These are phyloP conservation scores for Salmacisia buchloeana DNA, from an alignment of 1,284 basidiomycete species.

Conservation along the genomic window DNA sequence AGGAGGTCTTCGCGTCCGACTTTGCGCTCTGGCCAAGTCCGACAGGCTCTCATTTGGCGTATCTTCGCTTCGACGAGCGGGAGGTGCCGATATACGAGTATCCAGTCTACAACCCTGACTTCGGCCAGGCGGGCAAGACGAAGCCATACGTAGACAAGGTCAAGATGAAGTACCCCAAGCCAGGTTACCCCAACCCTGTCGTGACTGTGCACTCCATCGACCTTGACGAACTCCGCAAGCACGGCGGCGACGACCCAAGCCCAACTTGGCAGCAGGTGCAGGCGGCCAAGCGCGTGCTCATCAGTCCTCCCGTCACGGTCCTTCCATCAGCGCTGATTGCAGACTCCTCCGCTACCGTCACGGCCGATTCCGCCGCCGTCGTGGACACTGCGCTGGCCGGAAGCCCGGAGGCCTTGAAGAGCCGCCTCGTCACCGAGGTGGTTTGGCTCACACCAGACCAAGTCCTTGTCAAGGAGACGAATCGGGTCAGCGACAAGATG, in stretches of 20 bases:
- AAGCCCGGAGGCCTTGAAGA: constrained; percentile 61
- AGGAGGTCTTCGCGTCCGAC: constrained; percentile 63
- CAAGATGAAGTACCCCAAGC: constrained; percentile 56
- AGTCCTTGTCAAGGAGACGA: constrained; percentile 80
- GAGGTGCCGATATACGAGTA: constrained; percentile 76
- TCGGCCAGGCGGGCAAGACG: constrained; percentile 24
- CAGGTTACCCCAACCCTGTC: constrained; percentile 82
- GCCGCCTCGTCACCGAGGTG: constrained; percentile 69
- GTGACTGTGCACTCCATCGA: constrained; percentile 68
- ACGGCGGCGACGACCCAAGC: neutral
- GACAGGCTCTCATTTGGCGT: constrained; percentile 72
- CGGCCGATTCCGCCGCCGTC: constrained; percentile 23
- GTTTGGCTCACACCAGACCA: constrained; percentile 73
- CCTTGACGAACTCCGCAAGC: constrained; percentile 5
- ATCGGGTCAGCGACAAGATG: constrained; percentile 50
- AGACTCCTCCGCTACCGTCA: neutral
- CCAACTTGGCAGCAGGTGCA: neutral
- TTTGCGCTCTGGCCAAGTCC: constrained; percentile 88
- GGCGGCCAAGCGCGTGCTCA: constrained; percentile 12
- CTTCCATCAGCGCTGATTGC: neutral
- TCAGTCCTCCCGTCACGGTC: constrained; percentile 11
- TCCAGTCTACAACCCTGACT: constrained; percentile 71
- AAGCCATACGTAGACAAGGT: constrained; percentile 30
- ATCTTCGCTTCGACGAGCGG: constrained; percentile 80
- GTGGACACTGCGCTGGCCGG: constrained; percentile 51